Conservation (phyloP, 768 basidiomycete genomes). For the Mycena pura region DNA sequence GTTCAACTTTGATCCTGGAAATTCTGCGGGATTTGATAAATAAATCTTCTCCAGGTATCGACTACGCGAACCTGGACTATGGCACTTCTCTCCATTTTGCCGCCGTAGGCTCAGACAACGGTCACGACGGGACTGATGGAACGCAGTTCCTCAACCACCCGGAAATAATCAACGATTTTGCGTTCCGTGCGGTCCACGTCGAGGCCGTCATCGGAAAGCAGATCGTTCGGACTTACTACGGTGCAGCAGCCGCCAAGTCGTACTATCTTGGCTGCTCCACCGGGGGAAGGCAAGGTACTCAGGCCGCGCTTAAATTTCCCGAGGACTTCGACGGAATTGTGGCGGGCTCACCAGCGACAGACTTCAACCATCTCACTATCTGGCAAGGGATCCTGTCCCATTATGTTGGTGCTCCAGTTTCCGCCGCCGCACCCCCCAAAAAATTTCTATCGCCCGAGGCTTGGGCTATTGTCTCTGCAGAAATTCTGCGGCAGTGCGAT, state of each 20-base stretch:
- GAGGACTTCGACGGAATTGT: slow-evolving; percentile 34
- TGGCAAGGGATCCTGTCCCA: slow-evolving; percentile 3
- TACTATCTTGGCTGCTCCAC: slow-evolving; percentile 26
- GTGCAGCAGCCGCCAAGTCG: slow-evolving; percentile 20
- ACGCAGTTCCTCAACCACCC: slow-evolving; percentile 24
- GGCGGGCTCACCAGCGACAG: slow-evolving; percentile 29
- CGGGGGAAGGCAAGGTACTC: slow-evolving; percentile 1
- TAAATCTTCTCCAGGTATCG: not conserved
- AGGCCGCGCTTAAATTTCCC: slow-evolving; percentile 2
- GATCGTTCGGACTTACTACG: slow-evolving; percentile 28
- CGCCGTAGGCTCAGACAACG: slow-evolving; percentile 27
- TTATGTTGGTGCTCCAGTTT: not conserved
- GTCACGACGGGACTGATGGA: slow-evolving; percentile 27
- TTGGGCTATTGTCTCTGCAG: slow-evolving; percentile 28
- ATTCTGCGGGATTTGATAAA: not conserved
- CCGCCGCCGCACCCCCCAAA: not conserved
- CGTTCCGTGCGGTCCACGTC: slow-evolving; percentile 16
- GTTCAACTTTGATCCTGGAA: not conserved
- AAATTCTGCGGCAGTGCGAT: slow-evolving; percentile 28
- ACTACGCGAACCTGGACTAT: slow-evolving; percentile 13
- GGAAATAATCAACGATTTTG: slow-evolving; percentile 31
- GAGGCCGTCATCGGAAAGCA: slow-evolving; percentile 27
- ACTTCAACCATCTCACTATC: slow-evolving; percentile 1
- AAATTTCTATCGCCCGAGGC: slow-evolving; percentile 24
- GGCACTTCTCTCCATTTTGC: slow-evolving; percentile 25